A percentile compares a stretch with the other conserved stretches of the same genome.
phyloP scores from a whole-genome alignment of 257 asterid species.

The Leonotis leonurus region DNA sequence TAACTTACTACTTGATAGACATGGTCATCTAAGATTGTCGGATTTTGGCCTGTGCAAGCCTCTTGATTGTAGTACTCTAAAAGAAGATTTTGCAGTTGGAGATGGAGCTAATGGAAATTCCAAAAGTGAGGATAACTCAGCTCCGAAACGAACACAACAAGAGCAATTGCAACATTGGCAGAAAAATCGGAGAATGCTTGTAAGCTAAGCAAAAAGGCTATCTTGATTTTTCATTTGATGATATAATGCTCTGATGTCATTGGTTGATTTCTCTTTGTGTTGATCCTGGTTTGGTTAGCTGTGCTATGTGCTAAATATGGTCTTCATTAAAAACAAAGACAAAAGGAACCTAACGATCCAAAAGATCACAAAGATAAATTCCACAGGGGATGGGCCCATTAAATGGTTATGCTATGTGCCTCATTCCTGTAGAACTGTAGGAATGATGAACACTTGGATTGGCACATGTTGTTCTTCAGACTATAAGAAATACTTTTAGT shows the following conservation, averaged over 20 bases:
- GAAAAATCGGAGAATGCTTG: slow-evolving; percentile 92
- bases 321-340: no score
- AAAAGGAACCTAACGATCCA: no score
- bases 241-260: background rate
- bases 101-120: slow-evolving; percentile 41
- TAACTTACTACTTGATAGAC: slow-evolving; percentile 86
- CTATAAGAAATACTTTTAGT: slow-evolving; percentile 12
- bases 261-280: slow-evolving; percentile 8
- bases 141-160: slow-evolving; percentile 86
- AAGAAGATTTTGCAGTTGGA: slow-evolving; percentile 75
- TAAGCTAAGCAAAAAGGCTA: slow-evolving; percentile 31
- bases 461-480: slow-evolving; percentile 14
- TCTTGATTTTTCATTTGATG: slow-evolving; percentile 11
- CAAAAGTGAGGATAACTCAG: slow-evolving; percentile 42
- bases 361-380: no score
- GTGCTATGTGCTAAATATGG: background rate
- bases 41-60: slow-evolving; percentile 99
- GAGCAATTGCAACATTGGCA: slow-evolving; percentile 98
- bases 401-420: no score
- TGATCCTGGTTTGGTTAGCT: slow-evolving; percentile 3
- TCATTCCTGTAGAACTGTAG: slow-evolving; percentile 11
- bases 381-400: no score
- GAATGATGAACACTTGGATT: background rate
- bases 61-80: slow-evolving; percentile 76
- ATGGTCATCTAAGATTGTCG: slow-evolving; percentile 84